Percentiles rank a stretch among this genome's conserved stretches.
Evolutionary conservation across 306 rosid species (phyloP).

Genomic region (Cicer pinnatifidum): DNA sequence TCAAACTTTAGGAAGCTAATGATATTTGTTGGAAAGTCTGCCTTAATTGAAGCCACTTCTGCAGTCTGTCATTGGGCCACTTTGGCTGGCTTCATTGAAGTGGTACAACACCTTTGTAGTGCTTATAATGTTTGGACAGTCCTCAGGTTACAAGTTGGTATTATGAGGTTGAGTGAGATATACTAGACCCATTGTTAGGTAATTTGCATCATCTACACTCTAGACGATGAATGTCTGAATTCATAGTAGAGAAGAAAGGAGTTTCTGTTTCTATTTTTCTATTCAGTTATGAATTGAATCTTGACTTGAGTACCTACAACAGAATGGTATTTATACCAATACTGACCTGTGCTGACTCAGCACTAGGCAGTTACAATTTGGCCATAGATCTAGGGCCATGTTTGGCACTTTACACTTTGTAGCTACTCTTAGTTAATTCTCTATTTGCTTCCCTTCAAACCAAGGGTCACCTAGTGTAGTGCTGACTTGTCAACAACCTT

Average conservation of each 20-base stretch:
- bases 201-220: not conserved
- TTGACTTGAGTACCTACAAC: too few relatives aligned
- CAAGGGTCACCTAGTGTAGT: too few relatives aligned
- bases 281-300: too few relatives aligned
- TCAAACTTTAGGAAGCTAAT: conserved; percentile 18
- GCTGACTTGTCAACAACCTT: too few relatives aligned
- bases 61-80: not conserved
- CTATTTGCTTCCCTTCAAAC: not conserved
- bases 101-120: not conserved
- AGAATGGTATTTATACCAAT: too few relatives aligned
- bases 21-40: not conserved
- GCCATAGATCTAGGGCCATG: too few relatives aligned
- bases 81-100: not conserved
- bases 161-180: not conserved
- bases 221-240: not conserved
- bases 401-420: too few relatives aligned
- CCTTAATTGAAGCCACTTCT: not conserved
- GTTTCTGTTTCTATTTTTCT: too few relatives aligned
- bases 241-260: too few relatives aligned
- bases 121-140: not conserved
- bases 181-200: not conserved
- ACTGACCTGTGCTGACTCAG: too few relatives aligned
- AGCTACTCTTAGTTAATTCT: too few relatives aligned
- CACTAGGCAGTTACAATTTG: too few relatives aligned
- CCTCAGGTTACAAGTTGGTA: not conserved